Evolutionary conservation across 768 basidiomycete species (phyloP), one percentile per base, ranked within the genome.

Genomic region (Hypholoma fasciculare): DNA sequence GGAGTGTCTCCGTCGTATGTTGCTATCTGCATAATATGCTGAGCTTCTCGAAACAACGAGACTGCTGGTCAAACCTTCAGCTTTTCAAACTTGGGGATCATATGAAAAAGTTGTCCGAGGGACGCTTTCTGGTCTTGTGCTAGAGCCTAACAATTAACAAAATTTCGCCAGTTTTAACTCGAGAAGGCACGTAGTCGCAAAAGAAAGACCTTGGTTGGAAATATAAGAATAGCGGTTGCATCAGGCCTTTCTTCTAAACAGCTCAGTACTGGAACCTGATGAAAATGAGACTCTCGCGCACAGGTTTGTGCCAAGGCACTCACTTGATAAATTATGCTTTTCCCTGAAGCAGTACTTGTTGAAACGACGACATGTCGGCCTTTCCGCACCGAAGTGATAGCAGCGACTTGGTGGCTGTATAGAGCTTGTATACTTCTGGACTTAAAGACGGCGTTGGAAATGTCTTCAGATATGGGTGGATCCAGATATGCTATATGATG

Each of bases 1-100:
- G 89, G 85, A 0, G 94, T 96, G 66, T 96, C 94, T 0, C 94
- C 94, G 61, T 96, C 94, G 66, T 93, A 96, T 0, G 89, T 95
- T 2, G 84, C 84, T 12, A 92, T 79, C 82, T 85, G 52, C 14
- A 17, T 12, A 50, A 42, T 43, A 14, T 23, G 20, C 23, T 34
- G 6, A 34, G 52, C 37, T 44, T 11, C 19, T 39, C 14, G 27
- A 16, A 16, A 27, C 37, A 19, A 56, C 38, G 38, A 12, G 44
- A 13, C 17, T 30, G 20, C 39, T 23, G 27, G 14, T 27, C 4
- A 46, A 40, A 86, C 87, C 68, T 78, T 78, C 39, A 89, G 68
- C 50, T 86, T 76, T 56, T 82, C 82, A n/a, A 94, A 76, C 8
- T 85, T 82, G 0, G 84, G 77, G 69, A 84, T 87, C 8, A 76